Base-by-base conservation (phyloP, 306 rosid species). In the Ammopiptanthus mongolicus region DNA sequence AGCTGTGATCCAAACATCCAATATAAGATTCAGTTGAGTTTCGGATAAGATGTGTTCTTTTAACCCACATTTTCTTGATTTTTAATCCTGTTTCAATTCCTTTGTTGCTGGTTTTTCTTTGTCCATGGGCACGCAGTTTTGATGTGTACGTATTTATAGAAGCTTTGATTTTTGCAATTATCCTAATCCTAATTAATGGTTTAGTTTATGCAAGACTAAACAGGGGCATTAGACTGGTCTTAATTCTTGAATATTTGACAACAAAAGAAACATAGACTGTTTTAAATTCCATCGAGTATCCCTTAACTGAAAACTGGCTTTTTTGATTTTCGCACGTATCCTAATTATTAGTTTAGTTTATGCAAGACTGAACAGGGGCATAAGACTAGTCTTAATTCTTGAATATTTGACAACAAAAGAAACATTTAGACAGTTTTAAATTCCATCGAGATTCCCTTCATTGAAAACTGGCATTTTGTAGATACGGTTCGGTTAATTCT, bases 161-260 rank as follows among this genome's bases (percentile, higher is more conserved):
- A 17, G 66, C 48, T 37, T 34, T 62, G 28, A 14, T 73, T 63
- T 50, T 55, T 64, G 66, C 63, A 51, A 22, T 63, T 41, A 53
- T 69, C 33, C 65, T 42, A 44, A 55, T 72, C 33, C 65, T 42
- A 44, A 55, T 72, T 65, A 21, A 73, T 80, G 44, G 46, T 73
- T 72, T 63, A 55, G 34, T 55, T 42, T 41, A 31, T 79, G 25
- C 67, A 65, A 33, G 9, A 18, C 59, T 33, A 21, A 29, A 33
- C 34, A 37, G 28, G 69, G 18, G 53, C 25, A 56, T 34, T 25
- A 15, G 52, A 51, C 56, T 46, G 48, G 34, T 21, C 53, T 29
- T 44, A n/a, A 53, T 64, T 67, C 69, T 79, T 76, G 48, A 65
- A 12, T 31, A 22, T 56, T 52, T 29, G 36, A 25, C 61, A 65